Evolutionary conservation across 208 protist genomes (phyloP).

Genomic region (Angomonas ambiguus): DNA sequence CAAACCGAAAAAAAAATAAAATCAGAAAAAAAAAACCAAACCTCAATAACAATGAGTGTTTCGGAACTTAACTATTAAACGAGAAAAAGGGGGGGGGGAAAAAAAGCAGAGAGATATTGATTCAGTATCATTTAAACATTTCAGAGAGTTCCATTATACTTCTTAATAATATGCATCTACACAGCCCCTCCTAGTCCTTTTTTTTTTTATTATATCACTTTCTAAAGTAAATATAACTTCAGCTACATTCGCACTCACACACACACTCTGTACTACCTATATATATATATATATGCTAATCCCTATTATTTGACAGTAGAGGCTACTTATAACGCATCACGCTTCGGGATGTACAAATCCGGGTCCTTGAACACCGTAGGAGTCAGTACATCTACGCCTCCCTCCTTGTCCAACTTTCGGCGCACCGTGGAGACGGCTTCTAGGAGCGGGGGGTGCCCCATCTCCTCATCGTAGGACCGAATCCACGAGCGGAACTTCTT

Average conservation of each 20-base stretch:
- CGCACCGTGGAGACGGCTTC: slow-evolving; percentile 66
- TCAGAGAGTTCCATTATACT: too few species aligned
- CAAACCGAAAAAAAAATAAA: neutral
- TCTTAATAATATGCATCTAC: too few species aligned
- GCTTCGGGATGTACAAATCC: slow-evolving; percentile 59
- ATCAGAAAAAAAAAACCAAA: neutral
- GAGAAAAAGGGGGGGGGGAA: neutral
- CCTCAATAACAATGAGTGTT: neutral
- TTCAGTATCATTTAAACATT: too few species aligned
- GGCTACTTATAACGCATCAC: slow-evolving; percentile 5
- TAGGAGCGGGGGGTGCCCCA: slow-evolving; percentile 78
- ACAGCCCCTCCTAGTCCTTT: too few species aligned
- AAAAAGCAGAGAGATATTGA: too few species aligned
- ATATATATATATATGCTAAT: neutral
- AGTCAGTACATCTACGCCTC: slow-evolving; percentile 68
- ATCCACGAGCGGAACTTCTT: slow-evolving; percentile 65
- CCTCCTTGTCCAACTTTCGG: slow-evolving; percentile 55
- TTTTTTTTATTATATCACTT: too few species aligned
- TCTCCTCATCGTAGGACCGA: slow-evolving; percentile 64
- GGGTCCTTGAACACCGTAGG: slow-evolving; percentile 86
- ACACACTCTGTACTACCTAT: neutral
- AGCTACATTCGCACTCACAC: too few species aligned
- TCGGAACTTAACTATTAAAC: neutral
- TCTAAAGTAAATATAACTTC: too few species aligned
- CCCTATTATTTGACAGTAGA: neutral